Conservation (phyloP, 1,284 basidiomycete species). For the Fistulinella staudtii region DNA sequence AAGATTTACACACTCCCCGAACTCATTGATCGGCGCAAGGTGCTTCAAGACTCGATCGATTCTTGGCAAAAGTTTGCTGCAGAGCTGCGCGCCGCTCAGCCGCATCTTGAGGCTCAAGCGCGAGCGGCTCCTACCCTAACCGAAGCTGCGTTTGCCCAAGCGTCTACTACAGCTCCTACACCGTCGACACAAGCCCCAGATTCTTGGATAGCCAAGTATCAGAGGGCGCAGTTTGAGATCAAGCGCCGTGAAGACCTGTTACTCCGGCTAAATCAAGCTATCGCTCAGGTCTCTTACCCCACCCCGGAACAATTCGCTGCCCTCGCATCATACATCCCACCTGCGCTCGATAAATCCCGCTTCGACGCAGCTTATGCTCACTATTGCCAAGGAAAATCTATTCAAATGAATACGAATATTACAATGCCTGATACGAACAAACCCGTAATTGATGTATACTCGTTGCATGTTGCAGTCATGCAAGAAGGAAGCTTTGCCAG, state of each 20-base stretch:
- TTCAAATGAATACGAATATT: conserved; percentile 26
- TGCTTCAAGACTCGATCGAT: conserved; percentile 30
- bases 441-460: conserved; percentile 30
- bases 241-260: conserved; percentile 32
- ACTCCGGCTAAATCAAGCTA: conserved; percentile 29
- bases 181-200: conserved; percentile 13
- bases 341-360: conserved; percentile 29
- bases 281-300: conserved; percentile 20
- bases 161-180: neutral
- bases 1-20: conserved; percentile 27
- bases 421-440: conserved; percentile 29
- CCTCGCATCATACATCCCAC: conserved; percentile 29
- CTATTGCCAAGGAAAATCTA: conserved; percentile 30
- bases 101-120: conserved; percentile 12
- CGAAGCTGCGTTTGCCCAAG: conserved; percentile 1
- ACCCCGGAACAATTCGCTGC: conserved; percentile 27
- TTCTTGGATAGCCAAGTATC: conserved; percentile 22
- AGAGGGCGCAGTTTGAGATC: conserved; percentile 32
- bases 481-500: conserved; percentile 31
- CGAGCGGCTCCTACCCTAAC: neutral
- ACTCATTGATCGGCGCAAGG: conserved; percentile 24
- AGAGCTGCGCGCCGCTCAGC: conserved; percentile 21
- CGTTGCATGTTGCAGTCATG: conserved; percentile 33
- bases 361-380: conserved; percentile 31
- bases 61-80: conserved; percentile 20